A percentile compares a stretch with the other conserved stretches of the same genome.
These are phyloP conservation scores for Anthracocystis walkeri DNA, from an alignment of 1,284 basidiomycete species.

Conservation along the genomic window DNA sequence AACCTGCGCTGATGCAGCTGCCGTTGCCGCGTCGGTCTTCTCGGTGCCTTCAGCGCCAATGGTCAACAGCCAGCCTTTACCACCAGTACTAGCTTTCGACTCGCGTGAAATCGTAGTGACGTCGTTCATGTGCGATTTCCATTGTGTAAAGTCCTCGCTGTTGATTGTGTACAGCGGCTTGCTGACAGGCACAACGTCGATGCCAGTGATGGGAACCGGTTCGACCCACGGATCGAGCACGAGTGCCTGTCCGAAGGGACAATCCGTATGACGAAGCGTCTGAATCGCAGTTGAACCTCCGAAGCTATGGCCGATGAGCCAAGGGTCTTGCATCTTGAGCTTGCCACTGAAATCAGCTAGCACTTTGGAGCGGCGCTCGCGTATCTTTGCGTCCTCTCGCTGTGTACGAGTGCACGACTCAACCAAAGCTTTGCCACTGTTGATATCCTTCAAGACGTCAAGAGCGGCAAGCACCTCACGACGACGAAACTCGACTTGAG, in stretches of 20 bases:
- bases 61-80: slow-evolving; percentile 53
- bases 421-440: slow-evolving; percentile 38
- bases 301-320: slow-evolving; percentile 59
- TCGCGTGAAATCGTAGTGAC: slow-evolving; percentile 44
- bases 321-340: slow-evolving; percentile 41
- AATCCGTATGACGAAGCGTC: slow-evolving; percentile 28
- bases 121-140: slow-evolving; percentile 56
- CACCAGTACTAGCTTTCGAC: slow-evolving; percentile 27
- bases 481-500: slow-evolving; percentile 55
- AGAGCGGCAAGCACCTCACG: slow-evolving; percentile 54
- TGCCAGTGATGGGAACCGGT: slow-evolving; percentile 34
- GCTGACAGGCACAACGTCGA: slow-evolving; percentile 29
- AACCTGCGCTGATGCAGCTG: slow-evolving; percentile 6
- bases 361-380: slow-evolving; percentile 13
- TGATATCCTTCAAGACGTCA: slow-evolving; percentile 35
- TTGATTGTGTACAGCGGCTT: slow-evolving; percentile 63
- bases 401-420: slow-evolving; percentile 30
- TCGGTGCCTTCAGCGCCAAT: slow-evolving; percentile 51
- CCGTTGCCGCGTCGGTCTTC: slow-evolving; percentile 12
- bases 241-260: slow-evolving; percentile 47
- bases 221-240: slow-evolving; percentile 61
- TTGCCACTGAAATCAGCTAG: slow-evolving; percentile 39
- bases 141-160: slow-evolving; percentile 59
- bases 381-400: slow-evolving; percentile 23
- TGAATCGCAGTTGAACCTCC: slow-evolving; percentile 56